Evolutionary conservation across 208 protist species (phyloP).

Genomic region (Acanthamoeba triangularis): DNA sequence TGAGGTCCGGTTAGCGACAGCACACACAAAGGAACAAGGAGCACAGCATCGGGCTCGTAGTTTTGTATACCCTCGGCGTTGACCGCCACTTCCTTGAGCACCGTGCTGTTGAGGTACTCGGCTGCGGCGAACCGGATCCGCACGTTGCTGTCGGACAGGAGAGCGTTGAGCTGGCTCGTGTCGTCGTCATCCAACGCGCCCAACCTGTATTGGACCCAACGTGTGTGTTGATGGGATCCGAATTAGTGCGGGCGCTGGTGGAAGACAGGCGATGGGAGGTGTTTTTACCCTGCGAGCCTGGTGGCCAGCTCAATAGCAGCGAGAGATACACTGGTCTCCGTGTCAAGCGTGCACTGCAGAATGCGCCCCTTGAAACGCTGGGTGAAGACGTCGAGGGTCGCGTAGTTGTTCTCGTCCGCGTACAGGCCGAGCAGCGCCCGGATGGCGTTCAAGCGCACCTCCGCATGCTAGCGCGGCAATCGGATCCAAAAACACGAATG

Average conservation of each 20-base stretch:
- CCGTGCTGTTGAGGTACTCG: constrained; percentile 32
- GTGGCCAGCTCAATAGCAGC: constrained; percentile 19
- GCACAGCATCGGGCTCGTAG: not conserved
- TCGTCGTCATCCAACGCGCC: constrained; percentile 41
- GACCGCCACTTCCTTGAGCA: constrained; percentile 17
- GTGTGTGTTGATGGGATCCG: not conserved
- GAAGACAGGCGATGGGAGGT: not conserved
- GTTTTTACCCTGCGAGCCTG: not conserved
- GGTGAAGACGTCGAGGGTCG: constrained; percentile 64
- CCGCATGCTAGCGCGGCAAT: not conserved
- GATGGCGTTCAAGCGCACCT: not conserved
- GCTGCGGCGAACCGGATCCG: constrained; percentile 60
- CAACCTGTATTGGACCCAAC: not conserved
- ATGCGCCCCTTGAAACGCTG: constrained; percentile 72
- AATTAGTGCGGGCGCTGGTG: not conserved
- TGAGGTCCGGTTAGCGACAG: too few species aligned
- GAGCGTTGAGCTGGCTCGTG: constrained; percentile 48
- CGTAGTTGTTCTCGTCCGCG: constrained; percentile 8
- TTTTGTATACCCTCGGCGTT: not conserved
- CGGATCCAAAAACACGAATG: not conserved
- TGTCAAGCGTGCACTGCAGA: constrained; percentile 65
- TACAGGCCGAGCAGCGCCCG: constrained; percentile 3
- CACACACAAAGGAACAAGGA: not conserved
- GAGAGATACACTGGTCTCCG: not conserved
- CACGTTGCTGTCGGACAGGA: constrained; percentile 72